Evolutionary conservation across 805 yeast genomes (phyloP).

Genomic region (Starmerella roubikii): DNA sequence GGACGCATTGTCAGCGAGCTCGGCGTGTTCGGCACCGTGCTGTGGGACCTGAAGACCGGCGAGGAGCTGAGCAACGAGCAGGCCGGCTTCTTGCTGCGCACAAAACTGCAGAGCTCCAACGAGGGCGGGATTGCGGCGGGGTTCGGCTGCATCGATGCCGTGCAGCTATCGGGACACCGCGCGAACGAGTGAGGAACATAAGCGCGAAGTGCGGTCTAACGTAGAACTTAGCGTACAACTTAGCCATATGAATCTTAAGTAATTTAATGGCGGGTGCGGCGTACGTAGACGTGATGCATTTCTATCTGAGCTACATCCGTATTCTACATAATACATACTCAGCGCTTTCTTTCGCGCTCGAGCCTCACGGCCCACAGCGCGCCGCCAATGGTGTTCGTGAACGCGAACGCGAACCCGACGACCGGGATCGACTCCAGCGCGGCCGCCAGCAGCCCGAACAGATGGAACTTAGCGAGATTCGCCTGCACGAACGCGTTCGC

Average conservation of each 20-base stretch:
- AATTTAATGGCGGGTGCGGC: too few relatives aligned
- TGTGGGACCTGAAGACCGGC: constrained; percentile 56
- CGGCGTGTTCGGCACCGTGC: constrained; percentile 74
- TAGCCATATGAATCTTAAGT: too few relatives aligned
- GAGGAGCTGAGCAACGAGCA: constrained; percentile 46
- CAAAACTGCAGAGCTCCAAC: constrained; percentile 73
- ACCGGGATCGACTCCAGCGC: constrained; percentile 27
- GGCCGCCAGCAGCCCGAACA: constrained; percentile 28
- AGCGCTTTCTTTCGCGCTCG: constrained; percentile 20
- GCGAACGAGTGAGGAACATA: too few relatives aligned
- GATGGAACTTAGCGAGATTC: constrained; percentile 24
- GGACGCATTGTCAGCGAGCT: constrained; percentile 80
- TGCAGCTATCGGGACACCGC: constrained; percentile 18
- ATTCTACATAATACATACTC: too few relatives aligned
- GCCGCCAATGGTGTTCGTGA: constrained; percentile 28
- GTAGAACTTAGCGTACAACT: too few relatives aligned
- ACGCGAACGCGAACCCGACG: constrained; percentile 26
- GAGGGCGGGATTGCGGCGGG: constrained; percentile 99
- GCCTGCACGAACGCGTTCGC: constrained; percentile 23
- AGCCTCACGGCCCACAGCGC: constrained; percentile 29
- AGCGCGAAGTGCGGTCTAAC: too few relatives aligned
- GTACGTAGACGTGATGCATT: too few relatives aligned
- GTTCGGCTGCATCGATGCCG: constrained; percentile 81
- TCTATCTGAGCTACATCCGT: too few relatives aligned
- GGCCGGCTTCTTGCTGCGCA: constrained; percentile 77